Base-by-base conservation (phyloP, 164 flowering plant species). In the Akebia trifoliata region DNA sequence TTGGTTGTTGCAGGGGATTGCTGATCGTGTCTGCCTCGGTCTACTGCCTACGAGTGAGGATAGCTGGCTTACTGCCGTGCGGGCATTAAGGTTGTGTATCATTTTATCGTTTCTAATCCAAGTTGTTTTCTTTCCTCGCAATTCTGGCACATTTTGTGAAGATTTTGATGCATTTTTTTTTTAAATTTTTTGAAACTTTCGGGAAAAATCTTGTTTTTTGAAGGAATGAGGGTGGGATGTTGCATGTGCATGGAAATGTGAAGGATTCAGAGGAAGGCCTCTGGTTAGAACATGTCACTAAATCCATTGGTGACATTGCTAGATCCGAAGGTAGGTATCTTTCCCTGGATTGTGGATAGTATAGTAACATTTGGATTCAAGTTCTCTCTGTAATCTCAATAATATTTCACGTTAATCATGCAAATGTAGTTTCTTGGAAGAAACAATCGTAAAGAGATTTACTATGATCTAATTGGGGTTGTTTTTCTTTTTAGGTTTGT, bases 51-150 rank as follows among this genome's bases (percentile, higher is more conserved):
- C 92, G 37, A 87, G 99, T 69, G 96, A 93, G 73, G 76, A 77
- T 50, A 87, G 99, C 75, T 93, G 96, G 99, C 74, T 66, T 46
- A 90, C 95, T 68, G 97, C 96, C 59, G 92, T 90, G 7, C 75
- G 79, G 70, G 90, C 97, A 62, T 77, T 93, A 69, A 87, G 94
- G 99, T 86, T 21, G 17, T 61, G 53, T 47, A 32, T 42, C n/a
- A 30, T 44, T 3, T 22, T 10, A 25, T n/a, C 36, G 36, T 7
- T 21, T 1, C 28, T 37, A 20, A 12, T 9, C n/a, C n/a, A n/a
- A n/a, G n/a, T n/a, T n/a, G n/a, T 51, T 29, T 36, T 21, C 14
- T 39, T 4, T 7, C 22, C 47, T 22, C 7, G 31, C 7, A 20
- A 14, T 39, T 39, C 4, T 39, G 8, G 8, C 0, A 4, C 43